Evolutionary conservation across 2,329 filamentous ascomycete species (phyloP).

Genomic region (Apiospora arundinis): DNA sequence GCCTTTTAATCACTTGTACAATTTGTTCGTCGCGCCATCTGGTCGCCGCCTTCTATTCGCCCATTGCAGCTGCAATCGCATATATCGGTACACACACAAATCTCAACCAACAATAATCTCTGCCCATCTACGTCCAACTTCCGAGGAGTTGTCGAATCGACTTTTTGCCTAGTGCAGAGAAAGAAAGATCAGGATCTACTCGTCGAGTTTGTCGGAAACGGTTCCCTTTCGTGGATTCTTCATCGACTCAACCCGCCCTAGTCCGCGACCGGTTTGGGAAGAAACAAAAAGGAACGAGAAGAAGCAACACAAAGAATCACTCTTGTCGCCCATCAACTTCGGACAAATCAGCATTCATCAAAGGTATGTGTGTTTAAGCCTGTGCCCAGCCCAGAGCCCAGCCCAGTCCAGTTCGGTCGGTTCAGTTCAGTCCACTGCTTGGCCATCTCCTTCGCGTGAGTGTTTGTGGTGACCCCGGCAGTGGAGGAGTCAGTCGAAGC

Average conservation of each 20-base stretch:
- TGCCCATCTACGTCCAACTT: slow-evolving; percentile 29
- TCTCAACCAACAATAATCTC: slow-evolving; percentile 27
- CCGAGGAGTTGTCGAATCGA: slow-evolving; percentile 26
- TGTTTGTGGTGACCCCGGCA: neutral
- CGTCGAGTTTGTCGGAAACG: neutral
- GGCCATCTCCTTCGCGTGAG: neutral
- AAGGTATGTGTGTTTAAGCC: slow-evolving; percentile 4
- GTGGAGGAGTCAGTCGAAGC: neutral
- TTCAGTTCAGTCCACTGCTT: neutral
- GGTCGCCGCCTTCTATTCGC: slow-evolving; percentile 36
- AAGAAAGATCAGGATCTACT: slow-evolving; percentile 15
- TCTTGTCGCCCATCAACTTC: slow-evolving; percentile 21
- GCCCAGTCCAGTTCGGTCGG: neutral
- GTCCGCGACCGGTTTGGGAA: slow-evolving; percentile 26
- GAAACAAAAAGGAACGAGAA: slow-evolving; percentile 31
- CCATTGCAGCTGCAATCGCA: slow-evolving; percentile 28
- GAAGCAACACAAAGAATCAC: slow-evolving; percentile 34
- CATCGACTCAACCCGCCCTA: neutral
- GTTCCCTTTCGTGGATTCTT: neutral
- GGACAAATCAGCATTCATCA: slow-evolving; percentile 15
- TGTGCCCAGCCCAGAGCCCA: neutral
- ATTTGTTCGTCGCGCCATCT: slow-evolving; percentile 35
- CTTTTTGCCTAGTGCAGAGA: slow-evolving; percentile 7
- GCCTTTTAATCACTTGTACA: slow-evolving; percentile 45
- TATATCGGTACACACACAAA: slow-evolving; percentile 32